Evolutionary conservation across 176 grass and related monocot species (phyloP), one percentile per base, ranked within the genome.

Genomic region (Typha latifolia): DNA sequence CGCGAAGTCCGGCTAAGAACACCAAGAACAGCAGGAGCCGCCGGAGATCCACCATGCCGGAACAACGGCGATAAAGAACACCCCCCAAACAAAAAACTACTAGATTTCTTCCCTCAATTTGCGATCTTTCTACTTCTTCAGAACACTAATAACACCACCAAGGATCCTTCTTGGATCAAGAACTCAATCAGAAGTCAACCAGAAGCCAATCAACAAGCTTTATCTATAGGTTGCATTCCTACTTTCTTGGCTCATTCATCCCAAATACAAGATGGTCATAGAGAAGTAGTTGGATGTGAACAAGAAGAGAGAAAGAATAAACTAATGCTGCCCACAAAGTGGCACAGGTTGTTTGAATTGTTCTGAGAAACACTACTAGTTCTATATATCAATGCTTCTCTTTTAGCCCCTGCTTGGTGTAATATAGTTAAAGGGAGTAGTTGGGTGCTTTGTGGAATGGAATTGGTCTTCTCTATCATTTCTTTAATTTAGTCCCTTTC

Each of bases 21-120:
- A 92, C 72, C 69, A 90, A 65, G 62, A 85, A 66, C 61, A 96
- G 51, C n/a, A 85, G 20, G 49, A 27, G 14, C 49, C 26, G 76
- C 74, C 7, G 26, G 20, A 2, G 13, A 47, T 78, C 82, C 68
- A 2, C 68, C 82, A 53, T 64, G 23, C 48, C 49, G 26, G 48
- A 16, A 21, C 48, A 32, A 32, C 13, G 51, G 15, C 48, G 8
- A 43, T 10, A 43, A 43, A 43, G 37, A 43, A 43, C 37, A 26
- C 24, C 24, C 24, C 24, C 0, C 1, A 26, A 5, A 4, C 4
- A 37, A 37, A 12, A 62, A 72, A 12, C 31, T 13, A 14, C 14
- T 48, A n/a, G 14, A 23, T 66, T 55, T 73, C 24, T 26, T 26
- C 24, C 24, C 24, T 22, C 29, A 32, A 49, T 16, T 66, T 49